A percentile compares a stretch with the other conserved stretches of the same genome.
These are phyloP conservation scores for Sporothrix variecibatus DNA, from an alignment of 2,329 filamentous ascomycete genomes.

Conservation along the genomic window DNA sequence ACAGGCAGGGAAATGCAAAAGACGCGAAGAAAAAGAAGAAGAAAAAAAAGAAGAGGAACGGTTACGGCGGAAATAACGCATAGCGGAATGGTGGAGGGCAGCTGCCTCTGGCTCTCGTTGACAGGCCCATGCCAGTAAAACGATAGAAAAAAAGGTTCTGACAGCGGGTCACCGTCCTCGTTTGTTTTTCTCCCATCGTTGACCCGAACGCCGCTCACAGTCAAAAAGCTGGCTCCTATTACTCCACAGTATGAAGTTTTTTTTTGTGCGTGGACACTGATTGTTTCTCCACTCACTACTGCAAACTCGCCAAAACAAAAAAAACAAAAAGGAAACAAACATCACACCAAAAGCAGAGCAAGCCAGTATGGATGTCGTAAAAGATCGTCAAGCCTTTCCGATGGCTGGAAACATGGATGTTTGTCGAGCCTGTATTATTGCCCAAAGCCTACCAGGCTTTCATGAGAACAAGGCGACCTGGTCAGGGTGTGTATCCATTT, in stretches of 20 bases:
- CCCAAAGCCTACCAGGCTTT: neutral
- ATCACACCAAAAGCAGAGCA: neutral
- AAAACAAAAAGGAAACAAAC: no score
- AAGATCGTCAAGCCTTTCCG: neutral
- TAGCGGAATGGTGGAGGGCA: neutral
- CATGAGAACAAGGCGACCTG: neutral
- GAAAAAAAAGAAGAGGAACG: neutral
- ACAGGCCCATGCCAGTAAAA: neutral
- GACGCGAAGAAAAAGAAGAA: no score
- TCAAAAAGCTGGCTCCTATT: neutral
- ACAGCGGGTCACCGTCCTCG: neutral
- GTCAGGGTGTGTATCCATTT: neutral
- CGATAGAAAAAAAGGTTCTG: neutral
- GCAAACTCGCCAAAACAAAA: neutral
- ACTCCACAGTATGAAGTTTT: neutral
- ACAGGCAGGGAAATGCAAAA: neutral
- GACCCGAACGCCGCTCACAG: neutral
- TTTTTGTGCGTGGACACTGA: no score
- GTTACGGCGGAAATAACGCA: constrained; percentile 4
- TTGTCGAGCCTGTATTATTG: neutral
- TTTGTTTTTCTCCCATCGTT: neutral
- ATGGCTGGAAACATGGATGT: neutral
- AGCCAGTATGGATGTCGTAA: neutral
- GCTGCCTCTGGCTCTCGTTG: neutral
- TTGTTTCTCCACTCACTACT: neutral